Evolutionary conservation across 106 monocot species (phyloP).

Genomic region (Vanilla planifolia): DNA sequence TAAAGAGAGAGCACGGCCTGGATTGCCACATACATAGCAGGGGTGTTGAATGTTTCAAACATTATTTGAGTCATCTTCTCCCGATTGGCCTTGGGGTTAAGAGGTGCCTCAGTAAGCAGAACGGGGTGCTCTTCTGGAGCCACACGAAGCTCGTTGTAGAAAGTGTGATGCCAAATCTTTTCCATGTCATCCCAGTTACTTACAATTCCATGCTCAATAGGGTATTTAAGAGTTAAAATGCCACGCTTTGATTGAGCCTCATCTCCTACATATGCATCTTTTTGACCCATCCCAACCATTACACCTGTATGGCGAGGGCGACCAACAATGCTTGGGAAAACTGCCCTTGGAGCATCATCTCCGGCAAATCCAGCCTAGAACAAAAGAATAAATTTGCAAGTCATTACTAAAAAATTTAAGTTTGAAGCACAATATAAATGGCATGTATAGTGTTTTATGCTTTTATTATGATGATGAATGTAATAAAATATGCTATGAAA

Average conservation of each 20-base stretch:
- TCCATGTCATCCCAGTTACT: conserved; percentile 24
- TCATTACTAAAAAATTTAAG: no score
- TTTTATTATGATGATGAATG: no score
- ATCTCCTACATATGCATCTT: conserved; percentile 29
- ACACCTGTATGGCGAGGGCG: conserved; percentile 32
- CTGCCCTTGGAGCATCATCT: conserved; percentile 17
- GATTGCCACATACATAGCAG: conserved; percentile 30
- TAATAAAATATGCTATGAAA: no score
- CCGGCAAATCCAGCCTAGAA: conserved; percentile 17
- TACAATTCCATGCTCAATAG: conserved; percentile 19
- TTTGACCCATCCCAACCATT: conserved; percentile 39
- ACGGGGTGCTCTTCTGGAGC: conserved; percentile 19
- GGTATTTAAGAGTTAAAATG: conserved; percentile 20
- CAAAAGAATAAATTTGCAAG: no score
- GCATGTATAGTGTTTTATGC: no score
- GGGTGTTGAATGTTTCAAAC: conserved; percentile 20
- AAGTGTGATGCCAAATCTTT: conserved; percentile 22
- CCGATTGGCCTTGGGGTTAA: conserved; percentile 16
- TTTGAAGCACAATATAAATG: no score
- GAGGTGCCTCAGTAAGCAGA: conserved; percentile 14
- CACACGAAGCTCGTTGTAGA: conserved; percentile 20
- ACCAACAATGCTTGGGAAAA: conserved; percentile 21
- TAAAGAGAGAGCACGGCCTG: conserved; percentile 27
- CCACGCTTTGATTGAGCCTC: conserved; percentile 18
- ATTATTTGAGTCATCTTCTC: conserved; percentile 24